Evolutionary conservation across 2,329 filamentous ascomycete genomes (phyloP), one percentile per base, ranked within the genome.

Genomic region (Cyphellophora europaea): DNA sequence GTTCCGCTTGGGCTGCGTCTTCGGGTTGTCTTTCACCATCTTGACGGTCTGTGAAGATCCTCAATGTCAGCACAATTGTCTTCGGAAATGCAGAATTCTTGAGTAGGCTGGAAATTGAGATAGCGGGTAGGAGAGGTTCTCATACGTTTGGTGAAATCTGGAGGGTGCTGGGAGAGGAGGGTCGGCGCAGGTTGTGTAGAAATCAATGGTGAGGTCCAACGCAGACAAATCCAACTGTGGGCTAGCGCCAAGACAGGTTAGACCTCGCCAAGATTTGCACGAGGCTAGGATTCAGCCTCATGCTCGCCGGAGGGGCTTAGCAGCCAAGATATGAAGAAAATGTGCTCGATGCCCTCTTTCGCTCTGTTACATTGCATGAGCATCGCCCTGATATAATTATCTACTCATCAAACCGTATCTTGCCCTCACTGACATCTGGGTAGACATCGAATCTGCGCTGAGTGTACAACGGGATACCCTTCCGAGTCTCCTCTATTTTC

Each of bases 401-500:
- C n/a, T 42, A 36, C 38, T 64, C 59, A 27, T 65, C 55, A 47
- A 56, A 62, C 18, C 49, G 57, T 5, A 59, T 47, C 38, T 68
- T 63, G 1, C 74, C 79, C 50, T 73, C 61, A 51, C 78, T 87
- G 19, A 98, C 77, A 66, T 98, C 88, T 0, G 86, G 82, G 58
- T 98, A 98, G 13, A 98, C 82, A 59, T 98, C 91, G 56, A 94
- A 98, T 47, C 91, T 70, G 51, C 91, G 72, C 69, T 98, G 91
- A 12, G 71, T 72, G 51, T 79, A 77, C 35, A 96, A 67, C 2
- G 91, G 91, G 48, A 98, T 94, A 5, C 80, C 80, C 57, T 74
- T 85, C 56, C 89, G 74, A 30, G 79, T 76, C 61, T 83, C 78
- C 36, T 77, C 74, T 49, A 96, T 83, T 51, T 69, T 72, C 8